A percentile compares a stretch with the other conserved stretches of the same genome.
phyloP scores from a whole-genome alignment of 371 early-diverging fungal genomes.

The Apophysomyces variabilis region DNA sequence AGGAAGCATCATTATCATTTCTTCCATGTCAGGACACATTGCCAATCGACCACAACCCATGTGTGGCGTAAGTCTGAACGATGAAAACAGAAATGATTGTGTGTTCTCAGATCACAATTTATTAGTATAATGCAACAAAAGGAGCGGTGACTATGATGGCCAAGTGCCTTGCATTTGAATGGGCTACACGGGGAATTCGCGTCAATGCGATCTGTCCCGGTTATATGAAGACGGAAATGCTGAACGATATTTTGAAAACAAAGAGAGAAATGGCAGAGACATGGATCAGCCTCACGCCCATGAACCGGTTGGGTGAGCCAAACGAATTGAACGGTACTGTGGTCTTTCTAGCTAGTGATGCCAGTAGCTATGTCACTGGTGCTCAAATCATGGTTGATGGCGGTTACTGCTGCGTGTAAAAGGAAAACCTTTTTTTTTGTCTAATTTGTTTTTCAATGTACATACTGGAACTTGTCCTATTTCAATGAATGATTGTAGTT shows the following conservation, averaged over 20 bases:
- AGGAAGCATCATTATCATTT: slow-evolving; percentile 50
- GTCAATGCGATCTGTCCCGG: slow-evolving; percentile 54
- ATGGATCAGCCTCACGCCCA: slow-evolving; percentile 46
- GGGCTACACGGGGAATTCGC: slow-evolving; percentile 50
- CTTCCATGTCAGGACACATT: slow-evolving; percentile 49
- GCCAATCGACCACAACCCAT: slow-evolving; percentile 54
- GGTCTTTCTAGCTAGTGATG: slow-evolving; percentile 72
- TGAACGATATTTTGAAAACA: slow-evolving; percentile 35
- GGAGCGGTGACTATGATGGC: slow-evolving; percentile 68
- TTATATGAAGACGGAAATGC: slow-evolving; percentile 54
- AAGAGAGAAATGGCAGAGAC: slow-evolving; percentile 35
- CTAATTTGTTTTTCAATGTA: too few species aligned
- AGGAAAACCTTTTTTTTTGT: too few species aligned
- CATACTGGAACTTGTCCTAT: too few species aligned
- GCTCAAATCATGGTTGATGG: slow-evolving; percentile 54
- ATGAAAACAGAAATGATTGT: neutral
- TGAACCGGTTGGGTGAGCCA: slow-evolving; percentile 61
- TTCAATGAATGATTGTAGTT: too few species aligned
- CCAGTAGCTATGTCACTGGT: slow-evolving; percentile 65
- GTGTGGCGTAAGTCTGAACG: slow-evolving; percentile 38
- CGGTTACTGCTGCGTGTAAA: slow-evolving; percentile 50
- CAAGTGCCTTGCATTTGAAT: slow-evolving; percentile 51
- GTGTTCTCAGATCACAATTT: neutral
- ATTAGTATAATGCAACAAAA: slow-evolving; percentile 62
- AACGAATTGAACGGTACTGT: slow-evolving; percentile 74